Evolutionary conservation across 345 rosid genomes (phyloP).

Genomic region (Eucalyptus cladocalyx): DNA sequence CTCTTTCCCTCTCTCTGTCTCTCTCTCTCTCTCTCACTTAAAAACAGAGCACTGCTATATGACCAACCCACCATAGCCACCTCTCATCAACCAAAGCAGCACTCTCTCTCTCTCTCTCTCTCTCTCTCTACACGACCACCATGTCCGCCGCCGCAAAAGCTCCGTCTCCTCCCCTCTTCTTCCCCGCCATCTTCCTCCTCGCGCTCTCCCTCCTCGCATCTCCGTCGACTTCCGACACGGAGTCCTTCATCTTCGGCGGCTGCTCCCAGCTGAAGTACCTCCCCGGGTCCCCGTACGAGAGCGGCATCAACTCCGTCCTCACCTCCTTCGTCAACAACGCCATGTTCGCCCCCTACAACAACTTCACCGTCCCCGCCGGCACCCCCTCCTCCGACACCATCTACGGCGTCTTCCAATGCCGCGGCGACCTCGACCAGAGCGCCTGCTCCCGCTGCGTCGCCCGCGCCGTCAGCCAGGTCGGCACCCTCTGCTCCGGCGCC

Average conservation of each 20-base stretch:
- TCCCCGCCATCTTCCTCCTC: neutral
- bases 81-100: neutral
- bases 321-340: constrained; percentile 80
- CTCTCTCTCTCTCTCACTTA: neutral
- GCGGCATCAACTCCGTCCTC: constrained; percentile 61
- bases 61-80: neutral
- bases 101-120: neutral
- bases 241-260: constrained; percentile 56
- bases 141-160: neutral
- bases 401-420: constrained; percentile 81
- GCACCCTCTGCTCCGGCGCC: constrained; percentile 37
- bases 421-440: constrained; percentile 55
- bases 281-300: constrained; percentile 51
- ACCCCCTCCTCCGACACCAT: constrained; percentile 32
- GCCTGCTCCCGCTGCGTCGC: constrained; percentile 71
- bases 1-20: neutral
- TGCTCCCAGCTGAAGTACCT: constrained; percentile 53
- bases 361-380: constrained; percentile 51
- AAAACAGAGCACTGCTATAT: neutral
- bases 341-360: constrained; percentile 9
- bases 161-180: neutral
- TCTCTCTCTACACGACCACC: neutral
- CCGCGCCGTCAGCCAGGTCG: constrained; percentile 44
- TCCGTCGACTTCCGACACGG: constrained; percentile 26
- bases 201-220: neutral